Percentiles rank a stretch among this genome's conserved stretches.
These are phyloP conservation scores for Nothomitra cinnamomea DNA, from an alignment of 2,329 filamentous ascomycete species.

Conservation along the genomic window DNA sequence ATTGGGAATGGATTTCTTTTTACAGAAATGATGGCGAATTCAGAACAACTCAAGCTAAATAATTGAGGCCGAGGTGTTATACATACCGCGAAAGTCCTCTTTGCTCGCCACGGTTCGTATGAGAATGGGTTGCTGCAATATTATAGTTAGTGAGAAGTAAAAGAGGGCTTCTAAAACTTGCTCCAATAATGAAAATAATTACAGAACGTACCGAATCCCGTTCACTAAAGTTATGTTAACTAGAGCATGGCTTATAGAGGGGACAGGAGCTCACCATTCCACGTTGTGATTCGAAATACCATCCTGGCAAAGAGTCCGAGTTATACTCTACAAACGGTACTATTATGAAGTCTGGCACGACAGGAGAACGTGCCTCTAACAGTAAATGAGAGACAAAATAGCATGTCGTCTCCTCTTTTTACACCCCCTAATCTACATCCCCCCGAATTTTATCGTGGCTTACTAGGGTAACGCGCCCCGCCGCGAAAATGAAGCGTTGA, in stretches of 20 bases:
- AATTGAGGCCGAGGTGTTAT: constrained; percentile 1
- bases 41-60: background rate
- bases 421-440: no score
- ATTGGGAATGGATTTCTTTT: background rate
- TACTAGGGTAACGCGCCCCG: no score
- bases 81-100: constrained; percentile 48
- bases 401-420: constrained; percentile 22
- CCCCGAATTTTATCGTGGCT: no score
- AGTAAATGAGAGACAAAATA: no score
- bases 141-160: background rate
- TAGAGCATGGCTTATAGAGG: background rate
- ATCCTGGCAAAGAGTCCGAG: constrained; percentile 27
- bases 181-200: background rate
- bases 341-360: no score
- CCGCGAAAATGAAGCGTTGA: no score
- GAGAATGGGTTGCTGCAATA: constrained; percentile 53
- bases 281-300: constrained; percentile 67
- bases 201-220: constrained; percentile 47
- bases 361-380: constrained; percentile 11
- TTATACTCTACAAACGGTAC: no score
- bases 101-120: constrained; percentile 69
- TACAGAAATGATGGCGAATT: background rate
- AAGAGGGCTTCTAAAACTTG: background rate
- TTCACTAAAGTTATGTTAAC: constrained; percentile 40
- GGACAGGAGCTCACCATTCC: constrained; percentile 49